Evolutionary conservation across 2,329 filamentous ascomycete species (phyloP), one percentile per base, ranked within the genome.

Genomic region (Ilyonectria sp.): DNA sequence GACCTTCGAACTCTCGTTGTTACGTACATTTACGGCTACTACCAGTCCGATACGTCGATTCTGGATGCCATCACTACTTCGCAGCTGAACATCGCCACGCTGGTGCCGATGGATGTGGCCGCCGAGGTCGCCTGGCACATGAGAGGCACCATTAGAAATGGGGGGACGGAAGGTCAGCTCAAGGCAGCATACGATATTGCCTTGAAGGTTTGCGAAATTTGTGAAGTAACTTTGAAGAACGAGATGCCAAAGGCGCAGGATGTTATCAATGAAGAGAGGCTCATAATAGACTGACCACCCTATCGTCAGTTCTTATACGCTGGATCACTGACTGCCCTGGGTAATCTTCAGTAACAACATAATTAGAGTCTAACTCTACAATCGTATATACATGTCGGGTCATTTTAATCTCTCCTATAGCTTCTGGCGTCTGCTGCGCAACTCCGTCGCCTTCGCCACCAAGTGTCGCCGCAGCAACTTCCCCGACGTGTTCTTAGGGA

Each of bases 401-500:
- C 26, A 6, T 26, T 26, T 10, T 10, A 33, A 11, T 33, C 46
- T 49, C 23, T 9, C 46, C 40, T 60, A 70, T 11, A 71, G 19
- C 31, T 69, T 69, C n/a, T 64, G 60, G 19, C 29, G 49, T 50
- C 68, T 31, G 17, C 40, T 69, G 11, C 68, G 52, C 46, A 71
- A 21, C 40, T 66, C 63, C 21, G 56, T 70, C 29, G 67, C 67
- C 44, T 59, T 65, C 2, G 67, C 69, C 33, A 60, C 60, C 11
- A 74, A 46, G 15, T 72, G 61, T 23, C 76, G 65, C 52, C 78
- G 60, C 21, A 79, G 53, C 21, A 80, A 60, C 66, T 80, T 80
- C 19, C 78, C 79, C 37, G 74, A 71, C 6, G 60, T 47, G 17
- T 70, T 72, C 65, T 76, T 79, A 1, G 78, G 79, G 13, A 80